Evolutionary conservation across 345 rosid genomes (phyloP).

Genomic region (Salix udensis): DNA sequence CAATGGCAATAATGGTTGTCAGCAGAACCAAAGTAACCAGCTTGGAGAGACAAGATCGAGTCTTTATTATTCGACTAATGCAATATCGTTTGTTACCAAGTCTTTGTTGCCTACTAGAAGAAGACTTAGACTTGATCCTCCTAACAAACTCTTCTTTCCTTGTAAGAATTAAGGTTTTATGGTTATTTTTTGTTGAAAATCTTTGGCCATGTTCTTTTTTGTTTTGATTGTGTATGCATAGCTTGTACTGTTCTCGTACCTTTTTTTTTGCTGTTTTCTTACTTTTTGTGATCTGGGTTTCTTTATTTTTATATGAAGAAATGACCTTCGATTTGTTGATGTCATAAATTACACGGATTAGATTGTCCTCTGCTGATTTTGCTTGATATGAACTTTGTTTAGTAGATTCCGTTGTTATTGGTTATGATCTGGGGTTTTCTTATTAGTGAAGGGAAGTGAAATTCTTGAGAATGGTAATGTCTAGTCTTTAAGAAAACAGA

Average conservation of each 20-base stretch:
- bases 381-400: not conserved
- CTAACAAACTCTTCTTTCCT: conserved; percentile 67
- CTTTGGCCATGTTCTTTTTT: not conserved
- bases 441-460: not conserved
- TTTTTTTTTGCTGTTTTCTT: not conserved
- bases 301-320: not conserved
- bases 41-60: conserved; percentile 27
- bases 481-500: not conserved
- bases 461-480: not conserved
- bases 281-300: conserved; percentile 7
- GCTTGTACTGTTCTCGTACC: not conserved
- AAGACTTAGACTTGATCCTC: conserved; percentile 71
- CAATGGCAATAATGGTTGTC: conserved; percentile 18
- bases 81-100: conserved; percentile 56
- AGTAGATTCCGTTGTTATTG: not conserved
- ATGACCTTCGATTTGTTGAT: not conserved
- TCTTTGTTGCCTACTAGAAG: conserved; percentile 65
- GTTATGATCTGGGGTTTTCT: not conserved
- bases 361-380: not conserved
- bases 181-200: not conserved
- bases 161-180: conserved; percentile 32
- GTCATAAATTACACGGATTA: not conserved
- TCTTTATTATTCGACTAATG: conserved; percentile 28
- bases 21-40: conserved; percentile 37
- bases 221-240: not conserved